These are phyloP conservation scores for Carex pumila DNA, from an alignment of 176 grass and related monocot genomes.

Conservation along the genomic window DNA sequence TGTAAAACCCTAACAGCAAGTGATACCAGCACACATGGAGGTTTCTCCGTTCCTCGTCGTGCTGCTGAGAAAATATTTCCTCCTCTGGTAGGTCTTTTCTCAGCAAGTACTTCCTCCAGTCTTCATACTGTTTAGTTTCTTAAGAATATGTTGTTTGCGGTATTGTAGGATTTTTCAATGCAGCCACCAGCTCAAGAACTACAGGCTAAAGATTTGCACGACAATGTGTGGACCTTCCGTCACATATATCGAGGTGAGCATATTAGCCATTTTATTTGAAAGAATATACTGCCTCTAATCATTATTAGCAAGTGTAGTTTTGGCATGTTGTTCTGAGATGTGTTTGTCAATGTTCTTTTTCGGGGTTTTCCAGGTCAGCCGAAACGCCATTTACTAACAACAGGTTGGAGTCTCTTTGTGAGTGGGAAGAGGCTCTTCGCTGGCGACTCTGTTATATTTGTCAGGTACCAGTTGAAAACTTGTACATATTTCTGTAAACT, in stretches of 20 bases:
- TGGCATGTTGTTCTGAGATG: not conserved
- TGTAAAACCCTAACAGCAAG: constrained; percentile 97
- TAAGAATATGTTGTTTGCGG: not conserved
- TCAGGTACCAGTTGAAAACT: constrained; percentile 48
- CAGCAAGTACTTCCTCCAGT: not conserved
- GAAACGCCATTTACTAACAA: constrained; percentile 91
- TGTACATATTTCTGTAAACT: not conserved
- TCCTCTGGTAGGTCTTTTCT: constrained; percentile 51
- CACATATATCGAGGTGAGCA: constrained; percentile 91
- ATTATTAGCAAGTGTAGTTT: not conserved
- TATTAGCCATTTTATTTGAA: not conserved
- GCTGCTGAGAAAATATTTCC: constrained; percentile 95
- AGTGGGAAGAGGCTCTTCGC: constrained; percentile 90
- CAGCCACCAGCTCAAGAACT: constrained; percentile 94
- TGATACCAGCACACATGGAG: constrained; percentile 96
- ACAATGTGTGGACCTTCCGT: constrained; percentile 86
- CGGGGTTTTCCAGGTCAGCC: constrained; percentile 70
- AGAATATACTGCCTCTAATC: not conserved
- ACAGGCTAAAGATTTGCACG: constrained; percentile 90
- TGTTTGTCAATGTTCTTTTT: constrained; percentile 12
- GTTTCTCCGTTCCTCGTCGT: constrained; percentile 96
- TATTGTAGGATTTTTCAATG: constrained; percentile 78
- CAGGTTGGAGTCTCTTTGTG: constrained; percentile 97
- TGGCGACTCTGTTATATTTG: constrained; percentile 98
- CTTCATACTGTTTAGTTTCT: not conserved